Conservation (phyloP, 164 flowering plant species). For the Macadamia tetraphylla region DNA sequence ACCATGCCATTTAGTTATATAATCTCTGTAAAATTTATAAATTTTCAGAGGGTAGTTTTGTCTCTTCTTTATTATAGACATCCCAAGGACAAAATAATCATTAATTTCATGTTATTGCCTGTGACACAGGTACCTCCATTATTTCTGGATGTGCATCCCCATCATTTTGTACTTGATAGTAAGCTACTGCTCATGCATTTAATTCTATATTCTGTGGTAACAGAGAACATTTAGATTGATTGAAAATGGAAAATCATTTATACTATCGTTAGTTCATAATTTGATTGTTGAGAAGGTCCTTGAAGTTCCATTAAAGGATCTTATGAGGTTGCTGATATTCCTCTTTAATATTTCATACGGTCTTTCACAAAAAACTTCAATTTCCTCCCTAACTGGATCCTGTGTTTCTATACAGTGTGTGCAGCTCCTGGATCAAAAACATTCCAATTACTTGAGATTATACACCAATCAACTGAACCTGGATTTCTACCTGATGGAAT, state of each 20-base stretch:
- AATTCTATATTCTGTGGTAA: not conserved
- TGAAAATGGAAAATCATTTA: not conserved
- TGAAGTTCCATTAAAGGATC: not conserved
- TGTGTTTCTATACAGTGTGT: constrained; percentile 70
- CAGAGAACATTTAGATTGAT: not conserved
- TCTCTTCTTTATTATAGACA: not conserved
- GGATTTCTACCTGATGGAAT: constrained; percentile 80
- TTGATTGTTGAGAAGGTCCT: not conserved
- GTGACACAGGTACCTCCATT: constrained; percentile 84
- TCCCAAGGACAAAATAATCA: not conserved
- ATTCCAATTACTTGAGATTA: constrained; percentile 92
- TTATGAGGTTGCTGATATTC: not conserved
- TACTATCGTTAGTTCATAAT: not conserved
- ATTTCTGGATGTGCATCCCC: constrained; percentile 77
- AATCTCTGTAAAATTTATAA: not conserved
- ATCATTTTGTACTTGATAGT: constrained; percentile 92
- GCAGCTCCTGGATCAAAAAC: constrained; percentile 99
- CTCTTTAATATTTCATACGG: not conserved
- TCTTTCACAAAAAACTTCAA: not conserved
- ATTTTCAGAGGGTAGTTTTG: not conserved
- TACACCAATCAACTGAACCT: constrained; percentile 56
- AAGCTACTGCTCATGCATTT: constrained; percentile 26
- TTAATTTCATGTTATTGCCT: constrained; percentile 7
- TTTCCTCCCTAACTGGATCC: constrained; percentile 8
- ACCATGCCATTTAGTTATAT: not conserved